These are phyloP conservation scores for Gynandropsis gynandra DNA, from an alignment of 345 rosid genomes.

Conservation along the genomic window DNA sequence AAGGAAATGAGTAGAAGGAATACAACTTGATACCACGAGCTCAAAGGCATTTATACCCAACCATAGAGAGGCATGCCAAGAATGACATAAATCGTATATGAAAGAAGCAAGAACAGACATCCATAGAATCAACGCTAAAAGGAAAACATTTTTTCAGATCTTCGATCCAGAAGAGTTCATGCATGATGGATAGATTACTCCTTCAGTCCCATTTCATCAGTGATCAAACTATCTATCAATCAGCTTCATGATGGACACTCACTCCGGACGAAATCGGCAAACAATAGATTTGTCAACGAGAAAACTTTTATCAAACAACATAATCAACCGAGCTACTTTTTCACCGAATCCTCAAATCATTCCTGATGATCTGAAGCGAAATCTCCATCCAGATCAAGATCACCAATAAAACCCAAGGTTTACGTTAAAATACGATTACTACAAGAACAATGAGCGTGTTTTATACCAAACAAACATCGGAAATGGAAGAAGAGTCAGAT, in stretches of 20 bases:
- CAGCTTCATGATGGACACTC: not conserved
- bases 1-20: not conserved
- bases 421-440: too few species aligned
- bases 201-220: too few species aligned
- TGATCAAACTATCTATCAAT: too few species aligned
- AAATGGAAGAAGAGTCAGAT: slow-evolving; percentile 1
- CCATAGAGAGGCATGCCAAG: too few species aligned
- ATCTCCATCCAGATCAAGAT: not conserved
- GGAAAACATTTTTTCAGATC: too few species aligned
- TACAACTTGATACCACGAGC: too few species aligned
- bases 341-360: not conserved
- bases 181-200: too few species aligned
- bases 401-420: not conserved
- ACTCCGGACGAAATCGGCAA: not conserved
- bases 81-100: too few species aligned
- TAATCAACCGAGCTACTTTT: not conserved
- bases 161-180: too few species aligned
- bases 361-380: slow-evolving; percentile 4
- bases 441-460: not conserved
- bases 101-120: too few species aligned
- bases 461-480: not conserved
- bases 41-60: too few species aligned
- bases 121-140: too few species aligned
- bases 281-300: not conserved
- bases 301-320: not conserved